A percentile compares a stretch with the other conserved stretches of the same genome.
These are phyloP conservation scores for Daedalea quercina DNA, from an alignment of 768 basidiomycete species.

Conservation along the genomic window DNA sequence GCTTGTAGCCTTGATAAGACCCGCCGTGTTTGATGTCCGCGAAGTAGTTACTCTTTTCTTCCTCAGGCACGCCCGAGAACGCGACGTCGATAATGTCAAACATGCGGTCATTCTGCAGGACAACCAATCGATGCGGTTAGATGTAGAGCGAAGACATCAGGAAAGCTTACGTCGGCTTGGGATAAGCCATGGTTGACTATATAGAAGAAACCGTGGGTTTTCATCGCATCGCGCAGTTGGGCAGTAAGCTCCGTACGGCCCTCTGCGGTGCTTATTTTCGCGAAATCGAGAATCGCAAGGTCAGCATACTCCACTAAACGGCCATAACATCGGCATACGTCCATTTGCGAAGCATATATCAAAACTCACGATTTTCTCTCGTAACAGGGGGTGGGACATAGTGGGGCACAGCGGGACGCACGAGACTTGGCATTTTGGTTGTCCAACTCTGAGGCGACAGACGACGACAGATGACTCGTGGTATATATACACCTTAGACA, in stretches of 20 bases:
- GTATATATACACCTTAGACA: too few relatives aligned
- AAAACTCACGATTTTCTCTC: conserved; percentile 26
- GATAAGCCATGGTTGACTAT: conserved; percentile 25
- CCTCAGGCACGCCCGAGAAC: conserved; percentile 25
- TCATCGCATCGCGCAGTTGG: conserved; percentile 22
- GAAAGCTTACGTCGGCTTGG: conserved; percentile 14
- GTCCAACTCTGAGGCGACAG: too few relatives aligned
- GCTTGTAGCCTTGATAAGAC: conserved; percentile 52
- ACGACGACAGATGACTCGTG: too few relatives aligned
- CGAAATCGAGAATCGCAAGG: conserved; percentile 24
- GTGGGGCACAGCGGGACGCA: conserved; percentile 29
- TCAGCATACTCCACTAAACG: conserved; percentile 27
- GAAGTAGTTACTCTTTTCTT: conserved; percentile 26
- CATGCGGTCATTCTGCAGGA: conserved; percentile 23
- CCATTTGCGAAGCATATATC: background rate
- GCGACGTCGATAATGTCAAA: conserved; percentile 31
- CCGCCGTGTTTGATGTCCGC: conserved; percentile 33
- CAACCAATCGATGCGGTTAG: background rate
- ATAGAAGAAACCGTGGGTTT: conserved; percentile 25
- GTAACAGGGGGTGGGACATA: conserved; percentile 31
- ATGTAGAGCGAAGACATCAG: background rate
- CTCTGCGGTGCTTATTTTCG: conserved; percentile 19
- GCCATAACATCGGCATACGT: background rate
- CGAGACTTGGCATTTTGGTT: conserved; percentile 17
- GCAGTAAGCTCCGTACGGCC: conserved; percentile 21